Base-by-base conservation (phyloP, 805 yeast genomes). In the Gaillardinia entomophila region DNA sequence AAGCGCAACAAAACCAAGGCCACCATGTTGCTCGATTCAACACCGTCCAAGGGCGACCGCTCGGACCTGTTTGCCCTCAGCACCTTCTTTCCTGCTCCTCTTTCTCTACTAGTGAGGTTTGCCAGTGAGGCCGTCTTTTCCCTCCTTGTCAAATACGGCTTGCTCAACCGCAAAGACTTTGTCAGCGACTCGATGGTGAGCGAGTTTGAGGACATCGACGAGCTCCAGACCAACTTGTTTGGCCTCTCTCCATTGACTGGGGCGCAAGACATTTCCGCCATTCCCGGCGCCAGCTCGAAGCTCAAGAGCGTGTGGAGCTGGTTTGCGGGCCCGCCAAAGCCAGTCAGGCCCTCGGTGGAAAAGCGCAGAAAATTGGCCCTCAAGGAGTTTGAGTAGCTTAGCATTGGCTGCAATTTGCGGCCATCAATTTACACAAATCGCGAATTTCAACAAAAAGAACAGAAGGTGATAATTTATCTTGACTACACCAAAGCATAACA, bases 61-160 rank as follows among this genome's bases (percentile, higher is more conserved):
- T 49, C 54, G 1, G 57, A 48, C 12, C 56, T 45, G 44, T 60
- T 61, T 38, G 38, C 71, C 10, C 41, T 67, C 11, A 41, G 51
- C 33, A 61, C 72, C 1, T 66, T 66, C 45, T 65, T 66, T 49
- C 73, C 72, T 1, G 44, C 44, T 13, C 72, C 72, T 1, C 18
- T 67, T 8, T 57, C 68, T 12, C 22, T 43, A 3, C 1, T 57
- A 0, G 54, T 63, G 2, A 45, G 48, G 29, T 3, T 47, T 0
- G 4, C 53, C 0, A 26, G 57, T 1, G 30, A 38, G 12, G 17
- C 34, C 2, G 32, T 53, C 0, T 64, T 66, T 33, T 33, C 41
- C 4, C 19, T 47, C 1, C 28, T 49, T 4, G 48, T 47, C 12
- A 43, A 40, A 24, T 41, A 50, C 28, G 39, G 49, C 7, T 23